Evolutionary conservation across 2,329 filamentous ascomycete species (phyloP).

Genomic region (Trichoderma atrobrunneum): DNA sequence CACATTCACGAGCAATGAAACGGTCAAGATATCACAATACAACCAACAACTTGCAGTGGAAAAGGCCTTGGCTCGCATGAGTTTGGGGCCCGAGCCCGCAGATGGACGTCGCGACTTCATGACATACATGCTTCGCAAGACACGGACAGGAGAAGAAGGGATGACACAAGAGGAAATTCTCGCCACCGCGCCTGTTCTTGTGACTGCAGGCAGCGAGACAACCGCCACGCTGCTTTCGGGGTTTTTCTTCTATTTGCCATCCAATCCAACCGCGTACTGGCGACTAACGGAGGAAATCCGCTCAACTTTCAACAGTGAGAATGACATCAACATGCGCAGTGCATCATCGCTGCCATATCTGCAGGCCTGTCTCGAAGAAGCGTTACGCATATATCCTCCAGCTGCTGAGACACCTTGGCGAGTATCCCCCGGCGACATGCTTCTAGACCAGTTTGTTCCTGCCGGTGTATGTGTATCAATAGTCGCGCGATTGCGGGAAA

Average conservation of each 20-base stretch:
- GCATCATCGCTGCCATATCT: too few species aligned
- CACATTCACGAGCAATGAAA: too few species aligned
- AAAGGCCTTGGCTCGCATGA: constrained; percentile 19
- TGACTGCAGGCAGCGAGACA: constrained; percentile 36
- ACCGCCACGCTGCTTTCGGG: constrained; percentile 33
- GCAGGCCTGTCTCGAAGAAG: too few species aligned
- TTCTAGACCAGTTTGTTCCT: constrained; percentile 35
- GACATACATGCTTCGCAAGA: constrained; percentile 30
- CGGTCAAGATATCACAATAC: too few species aligned
- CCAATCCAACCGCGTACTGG: constrained; percentile 30
- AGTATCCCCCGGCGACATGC: constrained; percentile 31
- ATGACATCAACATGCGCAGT: constrained; percentile 35
- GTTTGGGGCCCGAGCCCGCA: constrained; percentile 24
- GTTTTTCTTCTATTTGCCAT: constrained; percentile 31
- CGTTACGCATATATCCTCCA: constrained; percentile 40
- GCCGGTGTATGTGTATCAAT: too few species aligned
- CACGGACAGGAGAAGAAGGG: constrained; percentile 33
- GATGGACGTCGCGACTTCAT: constrained; percentile 24
- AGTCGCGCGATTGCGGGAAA: too few species aligned
- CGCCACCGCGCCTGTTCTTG: constrained; percentile 22
- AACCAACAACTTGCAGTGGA: too few species aligned
- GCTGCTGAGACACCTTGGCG: constrained; percentile 30
- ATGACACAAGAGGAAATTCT: constrained; percentile 25
- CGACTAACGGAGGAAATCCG: not conserved
- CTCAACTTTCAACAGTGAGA: constrained; percentile 20